Percentiles rank a stretch among this genome's conserved stretches.
Evolutionary conservation across 164 flowering plant genomes (phyloP).

Genomic region (Protea cynaroides): DNA sequence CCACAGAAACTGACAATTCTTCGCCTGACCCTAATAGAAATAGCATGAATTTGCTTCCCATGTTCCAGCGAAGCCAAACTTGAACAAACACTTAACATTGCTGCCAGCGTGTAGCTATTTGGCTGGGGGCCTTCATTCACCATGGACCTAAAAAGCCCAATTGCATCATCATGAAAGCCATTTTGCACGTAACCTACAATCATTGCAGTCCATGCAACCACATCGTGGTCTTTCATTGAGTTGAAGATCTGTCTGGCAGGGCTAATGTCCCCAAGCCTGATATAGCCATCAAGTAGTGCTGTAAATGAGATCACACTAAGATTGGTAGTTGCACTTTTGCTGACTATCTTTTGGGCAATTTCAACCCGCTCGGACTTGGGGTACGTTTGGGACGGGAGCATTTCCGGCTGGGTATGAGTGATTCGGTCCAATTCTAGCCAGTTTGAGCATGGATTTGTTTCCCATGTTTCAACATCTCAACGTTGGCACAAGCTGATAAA

Average conservation of each 20-base stretch:
- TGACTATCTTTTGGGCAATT: constrained; percentile 44
- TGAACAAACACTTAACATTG: too few species aligned
- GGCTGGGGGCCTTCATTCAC: too few species aligned
- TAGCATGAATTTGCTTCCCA: too few species aligned
- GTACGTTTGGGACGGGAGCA: constrained; percentile 80
- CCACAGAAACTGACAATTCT: too few species aligned
- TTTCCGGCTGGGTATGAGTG: constrained; percentile 41
- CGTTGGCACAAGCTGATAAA: constrained; percentile 37
- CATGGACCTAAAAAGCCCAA: too few species aligned
- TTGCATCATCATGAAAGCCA: too few species aligned
- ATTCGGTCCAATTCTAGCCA: constrained; percentile 26
- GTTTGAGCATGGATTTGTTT: constrained; percentile 33
- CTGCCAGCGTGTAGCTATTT: too few species aligned
- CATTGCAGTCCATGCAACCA: too few species aligned
- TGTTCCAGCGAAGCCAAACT: too few species aligned
- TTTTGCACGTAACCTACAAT: too few species aligned
- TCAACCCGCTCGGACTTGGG: constrained; percentile 71
- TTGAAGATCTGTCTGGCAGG: constrained; percentile 69
- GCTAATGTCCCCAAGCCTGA: constrained; percentile 64
- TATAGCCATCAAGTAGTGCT: constrained; percentile 70
- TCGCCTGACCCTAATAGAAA: too few species aligned
- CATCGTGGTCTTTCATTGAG: constrained; percentile 38
- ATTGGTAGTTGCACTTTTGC: constrained; percentile 22
- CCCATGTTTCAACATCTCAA: constrained; percentile 25
- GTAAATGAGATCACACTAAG: constrained; percentile 63